Evolutionary conservation across 2,329 filamentous ascomycete genomes (phyloP).

Genomic region (Trichoderma gracile): DNA sequence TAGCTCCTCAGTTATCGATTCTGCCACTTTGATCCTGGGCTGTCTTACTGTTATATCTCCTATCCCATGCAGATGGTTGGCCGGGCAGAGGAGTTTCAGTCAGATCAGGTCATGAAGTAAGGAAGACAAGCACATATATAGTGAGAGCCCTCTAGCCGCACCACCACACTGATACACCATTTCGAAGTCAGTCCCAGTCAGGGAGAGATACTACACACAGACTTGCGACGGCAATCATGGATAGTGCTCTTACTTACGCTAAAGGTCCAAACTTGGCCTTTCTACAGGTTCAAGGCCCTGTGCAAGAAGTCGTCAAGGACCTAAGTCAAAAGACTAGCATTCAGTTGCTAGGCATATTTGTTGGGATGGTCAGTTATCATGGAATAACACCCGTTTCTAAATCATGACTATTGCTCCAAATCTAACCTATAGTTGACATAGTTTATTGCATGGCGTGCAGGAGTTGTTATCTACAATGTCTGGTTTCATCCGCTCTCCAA

Average conservation of each 20-base stretch:
- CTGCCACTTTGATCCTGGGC: background rate
- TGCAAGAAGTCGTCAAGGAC: background rate
- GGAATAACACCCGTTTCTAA: no score
- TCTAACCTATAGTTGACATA: background rate
- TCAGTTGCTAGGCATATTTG: background rate
- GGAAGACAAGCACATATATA: background rate
- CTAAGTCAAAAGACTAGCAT: background rate
- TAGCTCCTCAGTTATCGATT: no score
- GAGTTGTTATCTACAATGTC: conserved; percentile 30
- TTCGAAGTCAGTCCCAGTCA: background rate
- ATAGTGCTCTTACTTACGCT: background rate
- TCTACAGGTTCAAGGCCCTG: background rate
- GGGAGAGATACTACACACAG: background rate
- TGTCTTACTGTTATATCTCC: background rate
- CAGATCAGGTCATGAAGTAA: background rate
- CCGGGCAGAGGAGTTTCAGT: no score
- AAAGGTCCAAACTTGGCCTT: background rate
- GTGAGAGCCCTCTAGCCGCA: background rate
- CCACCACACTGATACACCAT: background rate
- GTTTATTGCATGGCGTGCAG: conserved; percentile 16
- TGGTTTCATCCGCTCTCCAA: conserved; percentile 37
- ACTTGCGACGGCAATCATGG: conserved; percentile 5
- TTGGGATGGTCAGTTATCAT: background rate
- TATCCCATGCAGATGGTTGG: no score
- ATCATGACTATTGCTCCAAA: background rate